Percentiles rank a stretch among this genome's conserved stretches.
These are phyloP conservation scores for Colletotrichum sublineola DNA, from an alignment of 2,329 filamentous ascomycete genomes.

Conservation along the genomic window DNA sequence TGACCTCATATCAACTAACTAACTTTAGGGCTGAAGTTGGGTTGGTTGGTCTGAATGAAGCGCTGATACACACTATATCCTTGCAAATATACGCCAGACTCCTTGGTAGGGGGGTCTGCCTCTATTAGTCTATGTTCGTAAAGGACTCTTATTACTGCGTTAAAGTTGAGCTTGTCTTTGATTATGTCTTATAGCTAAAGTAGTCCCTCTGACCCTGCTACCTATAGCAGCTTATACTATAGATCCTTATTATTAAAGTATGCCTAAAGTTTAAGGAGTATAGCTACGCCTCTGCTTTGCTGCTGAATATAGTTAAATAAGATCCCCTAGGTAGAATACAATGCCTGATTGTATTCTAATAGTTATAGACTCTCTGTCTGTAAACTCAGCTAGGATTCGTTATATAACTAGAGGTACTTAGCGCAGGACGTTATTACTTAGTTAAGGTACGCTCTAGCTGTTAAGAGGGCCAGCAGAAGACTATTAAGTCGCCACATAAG, in stretches of 20 bases:
- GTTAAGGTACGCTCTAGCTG: slow-evolving; percentile 59
- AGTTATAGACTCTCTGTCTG: slow-evolving; percentile 48
- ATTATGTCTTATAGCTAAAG: slow-evolving; percentile 47
- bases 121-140: slow-evolving; percentile 44
- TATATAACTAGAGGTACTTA: slow-evolving; percentile 57
- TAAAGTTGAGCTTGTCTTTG: slow-evolving; percentile 45
- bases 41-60: no score
- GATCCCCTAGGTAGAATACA: slow-evolving; percentile 56
- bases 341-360: slow-evolving; percentile 49
- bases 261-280: slow-evolving; percentile 57
- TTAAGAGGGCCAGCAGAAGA: slow-evolving; percentile 60
- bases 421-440: slow-evolving; percentile 52
- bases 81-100: slow-evolving; percentile 32
- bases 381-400: slow-evolving; percentile 53
- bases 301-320: slow-evolving; percentile 54
- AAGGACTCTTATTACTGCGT: slow-evolving; percentile 48
- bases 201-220: slow-evolving; percentile 33
- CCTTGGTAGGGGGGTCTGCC: slow-evolving; percentile 16
- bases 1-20: no score
- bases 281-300: slow-evolving; percentile 47
- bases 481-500: slow-evolving; percentile 56
- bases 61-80: slow-evolving; percentile 44
- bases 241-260: slow-evolving; percentile 59
- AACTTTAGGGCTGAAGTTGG: no score
- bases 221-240: slow-evolving; percentile 57